Base-by-base conservation (phyloP, 192 early-diverging fungal species). In the Endogone sp. region DNA sequence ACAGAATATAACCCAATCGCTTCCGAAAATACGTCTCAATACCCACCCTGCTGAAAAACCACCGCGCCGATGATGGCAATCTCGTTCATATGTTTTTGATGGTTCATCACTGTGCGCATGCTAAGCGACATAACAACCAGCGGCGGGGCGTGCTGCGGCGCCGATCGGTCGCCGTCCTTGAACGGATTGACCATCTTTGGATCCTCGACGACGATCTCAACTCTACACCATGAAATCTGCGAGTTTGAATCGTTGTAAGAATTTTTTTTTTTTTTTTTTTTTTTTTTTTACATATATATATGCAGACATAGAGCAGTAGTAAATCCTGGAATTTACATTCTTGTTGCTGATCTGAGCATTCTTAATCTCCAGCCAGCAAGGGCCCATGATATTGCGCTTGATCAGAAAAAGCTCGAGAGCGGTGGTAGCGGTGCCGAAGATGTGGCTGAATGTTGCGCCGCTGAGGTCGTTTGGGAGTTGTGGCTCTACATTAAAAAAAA, bases 321-420 rank as follows among this genome's bases (percentile, higher is more conserved):
- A 32, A 56, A 55, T 6, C 24, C 11, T 28, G 75, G 37, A 4
- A 58, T 56, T 60, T 69, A 88, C 87, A 64, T 80, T 86, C 10
- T 72, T 70, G 29, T 67, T 71, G 44, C 71, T 82, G 3, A 88
- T 68, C 22, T 78, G 71, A 0, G 90, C 84, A 23, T 92, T 67
- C 32, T 76, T 79, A 28, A 98, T 84, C 16, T 82, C 72, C 0
- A 99, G 78, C 98, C 98, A 99, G 65, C 89, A 91, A 4, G 98
- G 98, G 1, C 98, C 98, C 94, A 95, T 98, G 27, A 99, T 78
- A 64, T 93, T 89, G 24, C 96, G 85, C 77, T 98, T 95, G 25
- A 96, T 84, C n/a, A 98, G 73, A 59, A 99, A 90, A 26, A 92
- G 86, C 78, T 99, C 98, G n/a, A 98, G 79, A 2, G 94, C 91